phyloP scores from a whole-genome alignment of 495 filamentous ascomycete genomes.

The Xylaria palmicola region DNA sequence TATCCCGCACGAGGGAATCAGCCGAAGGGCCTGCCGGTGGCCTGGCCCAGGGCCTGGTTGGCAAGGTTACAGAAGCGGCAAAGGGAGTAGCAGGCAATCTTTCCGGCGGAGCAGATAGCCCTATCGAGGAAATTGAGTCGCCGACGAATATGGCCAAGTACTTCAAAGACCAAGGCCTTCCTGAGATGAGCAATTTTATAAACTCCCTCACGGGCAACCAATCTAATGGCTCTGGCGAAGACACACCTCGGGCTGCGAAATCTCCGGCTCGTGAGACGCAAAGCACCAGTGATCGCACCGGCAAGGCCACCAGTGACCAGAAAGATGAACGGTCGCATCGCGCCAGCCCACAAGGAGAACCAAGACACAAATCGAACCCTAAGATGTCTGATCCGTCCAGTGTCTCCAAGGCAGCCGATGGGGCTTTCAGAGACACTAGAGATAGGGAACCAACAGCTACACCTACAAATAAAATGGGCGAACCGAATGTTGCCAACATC shows the following conservation, averaged over 20 bases:
- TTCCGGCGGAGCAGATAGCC: neutral
- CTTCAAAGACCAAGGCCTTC: slow-evolving; percentile 24
- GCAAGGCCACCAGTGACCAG: neutral
- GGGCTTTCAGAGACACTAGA: slow-evolving; percentile 3
- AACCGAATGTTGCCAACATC: slow-evolving; percentile 19
- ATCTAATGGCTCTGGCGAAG: neutral
- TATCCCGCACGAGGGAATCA: neutral
- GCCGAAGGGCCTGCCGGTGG: neutral
- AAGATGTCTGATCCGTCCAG: slow-evolving; percentile 11
- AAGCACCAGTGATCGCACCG: neutral
- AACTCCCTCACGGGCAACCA: slow-evolving; percentile 15
- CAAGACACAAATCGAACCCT: neutral
- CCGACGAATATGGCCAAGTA: slow-evolving; percentile 24
- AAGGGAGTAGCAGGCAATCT: neutral
- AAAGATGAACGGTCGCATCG: neutral
- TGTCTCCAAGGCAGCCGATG: slow-evolving; percentile 22
- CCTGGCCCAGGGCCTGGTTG: slow-evolving; percentile 8
- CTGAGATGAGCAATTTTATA: slow-evolving; percentile 28
- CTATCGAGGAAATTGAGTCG: slow-evolving; percentile 16
- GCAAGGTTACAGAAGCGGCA: slow-evolving; percentile 12
- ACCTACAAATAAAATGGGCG: slow-evolving; percentile 15
- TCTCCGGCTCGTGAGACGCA: neutral
- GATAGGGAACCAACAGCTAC: neutral
- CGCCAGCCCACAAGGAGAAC: slow-evolving; percentile 15
- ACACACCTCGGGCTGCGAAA: neutral